A percentile compares a stretch with the other conserved stretches of the same genome.
These are phyloP conservation scores for Microsporum canis DNA, from an alignment of 2,329 filamentous ascomycete species.

Conservation along the genomic window DNA sequence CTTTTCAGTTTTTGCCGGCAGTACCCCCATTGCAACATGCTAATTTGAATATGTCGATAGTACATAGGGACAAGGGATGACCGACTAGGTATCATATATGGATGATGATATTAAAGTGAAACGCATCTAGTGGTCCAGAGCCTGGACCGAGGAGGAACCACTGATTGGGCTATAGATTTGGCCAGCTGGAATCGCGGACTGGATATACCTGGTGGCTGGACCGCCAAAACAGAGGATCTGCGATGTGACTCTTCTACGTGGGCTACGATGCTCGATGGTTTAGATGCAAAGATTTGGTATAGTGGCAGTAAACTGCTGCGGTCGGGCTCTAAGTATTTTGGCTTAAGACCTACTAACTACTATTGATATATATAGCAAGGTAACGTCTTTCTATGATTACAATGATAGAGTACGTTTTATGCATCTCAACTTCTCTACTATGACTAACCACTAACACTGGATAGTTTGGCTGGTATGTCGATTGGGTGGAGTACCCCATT, in stretches of 20 bases:
- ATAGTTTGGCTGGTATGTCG: conserved; percentile 2
- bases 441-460: not conserved
- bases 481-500: conserved; percentile 5
- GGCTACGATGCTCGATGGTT: not conserved
- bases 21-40: not conserved
- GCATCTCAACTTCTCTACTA: not conserved
- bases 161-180: conserved; percentile 28
- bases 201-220: not conserved
- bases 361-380: not conserved
- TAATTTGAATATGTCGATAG: not conserved
- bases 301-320: not conserved
- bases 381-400: not conserved
- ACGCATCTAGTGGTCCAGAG: conserved; percentile 13
- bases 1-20: not conserved
- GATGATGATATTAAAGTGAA: conserved; percentile 16
- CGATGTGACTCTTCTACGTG: not conserved
- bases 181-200: not conserved
- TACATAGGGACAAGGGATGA: conserved; percentile 15
- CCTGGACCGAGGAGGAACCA: conserved; percentile 21
- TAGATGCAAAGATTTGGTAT: conserved; percentile 1
- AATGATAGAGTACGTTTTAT: not conserved
- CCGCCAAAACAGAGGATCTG: not conserved
- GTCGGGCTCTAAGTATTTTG: not conserved
- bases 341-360: not conserved
- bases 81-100: conserved; percentile 28